Evolutionary conservation across 495 filamentous ascomycete genomes (phyloP).

Genomic region (Tricharina praecox): DNA sequence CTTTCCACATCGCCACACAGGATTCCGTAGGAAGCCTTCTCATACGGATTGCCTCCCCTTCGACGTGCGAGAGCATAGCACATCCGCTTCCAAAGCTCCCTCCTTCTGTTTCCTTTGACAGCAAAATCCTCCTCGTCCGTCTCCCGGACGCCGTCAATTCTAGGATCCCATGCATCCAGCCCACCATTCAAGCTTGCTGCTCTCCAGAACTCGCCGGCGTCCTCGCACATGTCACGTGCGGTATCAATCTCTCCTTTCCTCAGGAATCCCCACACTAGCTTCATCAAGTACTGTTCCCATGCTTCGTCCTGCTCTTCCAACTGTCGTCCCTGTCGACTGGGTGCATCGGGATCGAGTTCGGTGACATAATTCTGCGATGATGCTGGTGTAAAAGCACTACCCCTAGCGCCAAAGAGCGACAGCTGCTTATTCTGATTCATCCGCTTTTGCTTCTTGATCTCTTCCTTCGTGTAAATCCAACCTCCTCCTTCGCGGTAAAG

Average conservation of each 20-base stretch:
- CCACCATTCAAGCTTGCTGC: slow-evolving; percentile 47
- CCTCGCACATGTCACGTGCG: slow-evolving; percentile 14
- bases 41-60: slow-evolving; percentile 52
- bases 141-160: slow-evolving; percentile 13
- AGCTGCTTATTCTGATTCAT: slow-evolving; percentile 31
- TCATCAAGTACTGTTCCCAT: slow-evolving; percentile 44
- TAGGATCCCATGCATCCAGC: slow-evolving; percentile 21
- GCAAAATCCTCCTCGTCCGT: slow-evolving; percentile 3
- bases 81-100: slow-evolving; percentile 60
- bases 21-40: slow-evolving; percentile 76
- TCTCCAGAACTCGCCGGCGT: slow-evolving; percentile 43
- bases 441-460: slow-evolving; percentile 79
- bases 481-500: slow-evolving; percentile 59
- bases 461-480: slow-evolving; percentile 79
- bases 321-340: slow-evolving; percentile 52
- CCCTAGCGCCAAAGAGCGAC: not conserved
- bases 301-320: slow-evolving; percentile 66
- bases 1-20: slow-evolving; percentile 66
- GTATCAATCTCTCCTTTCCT: slow-evolving; percentile 17
- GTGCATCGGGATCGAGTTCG: slow-evolving; percentile 87
- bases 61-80: slow-evolving; percentile 60
- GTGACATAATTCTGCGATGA: slow-evolving; percentile 47
- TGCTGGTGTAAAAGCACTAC: slow-evolving; percentile 22
- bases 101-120: slow-evolving; percentile 29
- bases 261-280: slow-evolving; percentile 16